Base-by-base conservation (phyloP, 768 basidiomycete genomes). In the Naganishia friedmannii region DNA sequence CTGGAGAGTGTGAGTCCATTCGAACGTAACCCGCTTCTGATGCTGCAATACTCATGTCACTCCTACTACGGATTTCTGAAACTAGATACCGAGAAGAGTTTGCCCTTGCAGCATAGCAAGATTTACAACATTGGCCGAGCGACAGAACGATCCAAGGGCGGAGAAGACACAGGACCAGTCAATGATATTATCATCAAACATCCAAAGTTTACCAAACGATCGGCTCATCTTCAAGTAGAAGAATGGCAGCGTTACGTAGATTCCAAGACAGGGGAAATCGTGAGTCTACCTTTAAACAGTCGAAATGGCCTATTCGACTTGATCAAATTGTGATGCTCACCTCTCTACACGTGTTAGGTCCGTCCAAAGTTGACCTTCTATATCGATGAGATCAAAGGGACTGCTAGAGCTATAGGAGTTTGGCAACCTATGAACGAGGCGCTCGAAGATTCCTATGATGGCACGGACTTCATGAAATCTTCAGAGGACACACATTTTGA, bases 241-340 rank as follows among this genome's bases (percentile, higher is more conserved):
- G 31, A 29, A 48, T 69, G 68, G 68, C 19, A 58, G 34, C 56
- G 39, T 23, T 31, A 63, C 29, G 2, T 69, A 13, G 37, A 51
- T 42, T 42, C 28, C 17, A 37, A 68, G 54, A 58, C 32, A 12
- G 67, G 67, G 3, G 29, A 51, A 21, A 51, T 68, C 7, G 67
- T 68, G 9, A 68, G 67, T 54, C 46, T 5, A 23, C 28, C 34
- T 29, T 31, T 53, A 2, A 21, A 26, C 23, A n/a, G 48, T 23
- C 15, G 48, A 12, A 51, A 51, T 51, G n/a, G 3, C 21, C 23
- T 51, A 21, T n/a, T 51, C 23, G 12, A 12, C 4, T 8, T n/a
- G n/a, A n/a, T n/a, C n/a, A n/a, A n/a, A n/a, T n/a, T 26, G n/a
- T 7, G 12, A 51, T 26, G 31, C 3, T 29, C 5, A 31, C 26